Conservation (phyloP, 73 alveolate genomes). For the Diophrys appendiculata region DNA sequence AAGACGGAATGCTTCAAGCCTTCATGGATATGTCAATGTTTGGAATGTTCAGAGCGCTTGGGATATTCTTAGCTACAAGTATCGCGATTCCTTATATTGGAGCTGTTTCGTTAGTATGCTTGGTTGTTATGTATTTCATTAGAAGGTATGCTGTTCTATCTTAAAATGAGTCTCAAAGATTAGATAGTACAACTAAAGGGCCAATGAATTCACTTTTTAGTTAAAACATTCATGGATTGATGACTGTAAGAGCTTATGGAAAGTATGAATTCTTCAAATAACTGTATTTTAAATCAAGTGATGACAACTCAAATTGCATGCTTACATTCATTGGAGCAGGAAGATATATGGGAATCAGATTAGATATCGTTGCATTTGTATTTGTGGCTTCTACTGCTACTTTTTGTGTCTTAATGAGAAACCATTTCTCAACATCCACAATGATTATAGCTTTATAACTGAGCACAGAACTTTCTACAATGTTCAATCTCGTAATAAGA, state of each 20-base stretch:
- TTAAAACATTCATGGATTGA: background rate
- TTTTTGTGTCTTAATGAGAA: background rate
- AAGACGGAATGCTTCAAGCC: constrained; percentile 8
- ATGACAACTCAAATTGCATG: constrained; percentile 14
- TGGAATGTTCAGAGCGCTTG: constrained; percentile 35
- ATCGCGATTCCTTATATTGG: constrained; percentile 5
- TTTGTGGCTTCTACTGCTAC: background rate
- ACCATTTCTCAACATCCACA: background rate
- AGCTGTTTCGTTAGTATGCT: background rate
- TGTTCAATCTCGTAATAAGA: constrained; percentile 13
- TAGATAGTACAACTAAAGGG: constrained; percentile 19
- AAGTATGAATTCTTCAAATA: background rate
- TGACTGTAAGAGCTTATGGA: constrained; percentile 5
- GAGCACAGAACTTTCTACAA: constrained; percentile 4
- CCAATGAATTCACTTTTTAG: constrained; percentile 1
- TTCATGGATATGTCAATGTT: constrained; percentile 24
- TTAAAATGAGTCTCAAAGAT: constrained; percentile 20
- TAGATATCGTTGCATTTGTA: constrained; percentile 2
- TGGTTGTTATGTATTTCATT: background rate
- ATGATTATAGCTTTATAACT: background rate
- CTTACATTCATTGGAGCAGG: constrained; percentile 9
- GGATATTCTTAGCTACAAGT: constrained; percentile 32
- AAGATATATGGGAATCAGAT: constrained; percentile 1
- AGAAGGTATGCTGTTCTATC: constrained; percentile 41
- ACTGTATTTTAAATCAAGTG: background rate